Evolutionary conservation across 2,329 filamentous ascomycete species (phyloP).

Genomic region (Colletotrichum spaethianum): DNA sequence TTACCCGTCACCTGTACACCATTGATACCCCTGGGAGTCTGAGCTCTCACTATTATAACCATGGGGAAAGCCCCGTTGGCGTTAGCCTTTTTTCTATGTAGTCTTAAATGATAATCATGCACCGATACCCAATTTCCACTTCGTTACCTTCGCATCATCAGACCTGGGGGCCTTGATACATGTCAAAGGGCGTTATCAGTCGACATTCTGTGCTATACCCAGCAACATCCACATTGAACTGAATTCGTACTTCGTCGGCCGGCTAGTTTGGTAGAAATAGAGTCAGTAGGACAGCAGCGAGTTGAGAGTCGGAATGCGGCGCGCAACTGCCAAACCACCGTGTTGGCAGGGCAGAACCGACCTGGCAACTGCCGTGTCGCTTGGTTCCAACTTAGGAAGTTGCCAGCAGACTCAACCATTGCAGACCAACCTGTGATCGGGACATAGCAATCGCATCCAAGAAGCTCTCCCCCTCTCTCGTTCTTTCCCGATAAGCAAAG

Average conservation of each 20-base stretch:
- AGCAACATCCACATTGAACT: not conserved
- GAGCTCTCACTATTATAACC: slow-evolving; percentile 27
- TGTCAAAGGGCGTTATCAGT: no score
- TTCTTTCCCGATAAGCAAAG: not conserved
- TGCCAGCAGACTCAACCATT: no score
- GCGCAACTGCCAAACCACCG: no score
- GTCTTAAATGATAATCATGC: slow-evolving; percentile 14
- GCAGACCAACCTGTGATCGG: no score
- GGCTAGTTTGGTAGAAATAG: no score
- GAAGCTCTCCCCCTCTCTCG: not conserved
- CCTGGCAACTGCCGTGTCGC: no score
- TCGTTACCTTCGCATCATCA: not conserved
- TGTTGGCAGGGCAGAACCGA: no score
- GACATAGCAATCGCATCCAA: not conserved
- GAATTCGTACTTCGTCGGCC: not conserved
- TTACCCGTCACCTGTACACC: slow-evolving; percentile 23
- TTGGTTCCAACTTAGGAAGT: no score
- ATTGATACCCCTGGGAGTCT: slow-evolving; percentile 40
- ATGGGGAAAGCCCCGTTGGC: not conserved
- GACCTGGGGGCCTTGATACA: not conserved
- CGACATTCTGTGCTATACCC: no score
- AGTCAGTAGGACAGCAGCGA: no score
- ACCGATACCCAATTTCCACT: not conserved
- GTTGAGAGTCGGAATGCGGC: no score
- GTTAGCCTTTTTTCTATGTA: slow-evolving; percentile 13